Conservation (phyloP, 2,329 filamentous ascomycete species). For the Chaetothyriales sp. region DNA sequence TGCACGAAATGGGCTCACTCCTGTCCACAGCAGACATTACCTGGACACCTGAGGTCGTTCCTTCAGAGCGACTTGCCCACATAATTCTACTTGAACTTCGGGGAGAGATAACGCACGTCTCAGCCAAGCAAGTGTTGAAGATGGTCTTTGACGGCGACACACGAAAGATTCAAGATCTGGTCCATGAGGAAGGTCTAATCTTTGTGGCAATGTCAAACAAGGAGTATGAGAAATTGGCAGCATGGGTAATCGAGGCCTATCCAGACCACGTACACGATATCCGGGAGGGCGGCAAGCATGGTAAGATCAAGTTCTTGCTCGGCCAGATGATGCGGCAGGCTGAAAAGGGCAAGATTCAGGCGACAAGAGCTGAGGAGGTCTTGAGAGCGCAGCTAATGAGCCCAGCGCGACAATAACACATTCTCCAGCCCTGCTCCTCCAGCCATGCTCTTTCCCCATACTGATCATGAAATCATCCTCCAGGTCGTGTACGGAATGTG, state of each 20-base stretch:
- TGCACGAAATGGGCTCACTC: constrained; percentile 60
- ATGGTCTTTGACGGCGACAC: constrained; percentile 38
- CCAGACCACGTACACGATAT: constrained; percentile 45
- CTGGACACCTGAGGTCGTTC: constrained; percentile 26
- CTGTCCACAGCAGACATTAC: constrained; percentile 36
- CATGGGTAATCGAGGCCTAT: constrained; percentile 38
- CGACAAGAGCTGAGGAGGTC: constrained; percentile 40
- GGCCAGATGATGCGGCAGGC: constrained; percentile 52
- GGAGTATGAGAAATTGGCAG: constrained; percentile 42
- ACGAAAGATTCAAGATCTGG: constrained; percentile 36
- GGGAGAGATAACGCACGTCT: constrained; percentile 36
- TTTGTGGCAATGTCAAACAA: constrained; percentile 39
- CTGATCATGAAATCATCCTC: too few species aligned
- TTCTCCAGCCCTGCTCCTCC: not conserved
- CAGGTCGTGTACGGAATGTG: too few species aligned
- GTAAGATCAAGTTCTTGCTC: constrained; percentile 54
- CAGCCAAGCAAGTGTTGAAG: constrained; percentile 45
- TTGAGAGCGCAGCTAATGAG: constrained; percentile 19
- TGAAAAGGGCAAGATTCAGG: constrained; percentile 46
- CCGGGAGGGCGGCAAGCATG: constrained; percentile 41
- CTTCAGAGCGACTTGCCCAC: constrained; percentile 29
- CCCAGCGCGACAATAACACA: not conserved
- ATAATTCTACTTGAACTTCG: constrained; percentile 31
- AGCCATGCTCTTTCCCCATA: too few species aligned
- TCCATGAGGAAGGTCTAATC: constrained; percentile 41